phyloP scores from a whole-genome alignment of 805 yeast species.

The Lipomyces kockii region DNA sequence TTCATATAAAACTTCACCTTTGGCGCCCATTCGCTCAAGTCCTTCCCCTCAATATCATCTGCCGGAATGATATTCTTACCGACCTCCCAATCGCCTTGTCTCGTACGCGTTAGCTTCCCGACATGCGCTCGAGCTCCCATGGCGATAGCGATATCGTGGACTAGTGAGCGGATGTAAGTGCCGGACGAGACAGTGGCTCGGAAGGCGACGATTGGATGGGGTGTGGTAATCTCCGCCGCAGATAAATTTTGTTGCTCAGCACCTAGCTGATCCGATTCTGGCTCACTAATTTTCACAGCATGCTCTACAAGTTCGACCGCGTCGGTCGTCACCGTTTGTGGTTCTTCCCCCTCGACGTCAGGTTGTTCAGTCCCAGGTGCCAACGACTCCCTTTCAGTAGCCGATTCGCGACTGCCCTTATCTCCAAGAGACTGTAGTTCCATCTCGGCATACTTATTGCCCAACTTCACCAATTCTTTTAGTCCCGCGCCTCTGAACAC shows the following conservation, averaged over 20 bases:
- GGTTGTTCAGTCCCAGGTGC: neutral
- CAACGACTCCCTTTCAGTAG: constrained; percentile 6
- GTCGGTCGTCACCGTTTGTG: neutral
- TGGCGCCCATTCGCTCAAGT: constrained; percentile 66
- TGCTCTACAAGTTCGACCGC: constrained; percentile 48
- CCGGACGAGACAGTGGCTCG: constrained; percentile 88
- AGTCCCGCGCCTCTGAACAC: constrained; percentile 48
- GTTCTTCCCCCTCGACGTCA: neutral
- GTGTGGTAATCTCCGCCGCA: constrained; percentile 3
- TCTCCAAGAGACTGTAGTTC: constrained; percentile 15
- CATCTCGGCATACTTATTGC: constrained; percentile 19
- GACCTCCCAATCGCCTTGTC: constrained; percentile 85
- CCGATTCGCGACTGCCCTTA: constrained; percentile 18
- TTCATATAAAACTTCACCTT: constrained; percentile 20
- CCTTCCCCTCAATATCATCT: constrained; percentile 64
- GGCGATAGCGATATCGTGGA: constrained; percentile 87
- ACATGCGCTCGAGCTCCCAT: constrained; percentile 82
- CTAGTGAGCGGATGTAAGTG: constrained; percentile 86
- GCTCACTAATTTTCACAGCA: constrained; percentile 48
- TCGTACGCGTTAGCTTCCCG: constrained; percentile 74
- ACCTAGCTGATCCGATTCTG: constrained; percentile 3
- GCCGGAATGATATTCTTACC: constrained; percentile 68
- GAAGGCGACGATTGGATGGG: constrained; percentile 59
- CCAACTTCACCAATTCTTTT: constrained; percentile 16
- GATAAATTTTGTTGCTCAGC: constrained; percentile 4